Conservation (phyloP, 192 early-diverging fungal species). For the Backusella parvicylindrica region DNA sequence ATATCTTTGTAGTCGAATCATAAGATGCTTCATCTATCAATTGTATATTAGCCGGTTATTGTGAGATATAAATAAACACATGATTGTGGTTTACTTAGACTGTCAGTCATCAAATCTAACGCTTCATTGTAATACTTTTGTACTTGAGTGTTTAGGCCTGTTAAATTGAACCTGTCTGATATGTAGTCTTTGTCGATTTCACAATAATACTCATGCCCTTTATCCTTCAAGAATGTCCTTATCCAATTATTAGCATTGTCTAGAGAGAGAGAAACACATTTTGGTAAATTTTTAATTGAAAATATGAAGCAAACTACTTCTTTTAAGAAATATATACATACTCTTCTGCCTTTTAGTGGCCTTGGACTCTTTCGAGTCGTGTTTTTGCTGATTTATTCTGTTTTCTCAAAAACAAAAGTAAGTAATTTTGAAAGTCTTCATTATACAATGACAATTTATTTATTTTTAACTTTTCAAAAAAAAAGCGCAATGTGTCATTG, state of each 20-base stretch:
- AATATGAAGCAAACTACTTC: not conserved
- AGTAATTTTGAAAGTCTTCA: not conserved
- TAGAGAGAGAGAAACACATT: constrained; percentile 38
- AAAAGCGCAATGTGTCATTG: not conserved
- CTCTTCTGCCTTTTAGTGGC: not conserved
- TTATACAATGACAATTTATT: not conserved
- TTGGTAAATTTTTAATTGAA: not conserved
- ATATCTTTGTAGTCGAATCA: constrained; percentile 64
- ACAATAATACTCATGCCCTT: constrained; percentile 96
- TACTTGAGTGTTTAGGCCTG: constrained; percentile 84
- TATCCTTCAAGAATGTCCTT: constrained; percentile 83
- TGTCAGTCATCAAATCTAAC: constrained; percentile 87
- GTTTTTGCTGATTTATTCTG: not conserved
- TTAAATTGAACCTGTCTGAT: constrained; percentile 93
- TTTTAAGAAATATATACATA: not conserved
- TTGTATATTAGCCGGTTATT: not conserved
- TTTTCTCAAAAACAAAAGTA: not conserved
- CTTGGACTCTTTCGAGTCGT: not conserved
- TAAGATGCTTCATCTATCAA: constrained; percentile 55
- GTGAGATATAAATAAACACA: not conserved
- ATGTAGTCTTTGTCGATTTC: constrained; percentile 96
- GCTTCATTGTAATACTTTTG: constrained; percentile 80
- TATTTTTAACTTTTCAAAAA: not conserved
- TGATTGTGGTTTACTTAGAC: constrained; percentile 44
- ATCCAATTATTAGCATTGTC: constrained; percentile 75